Evolutionary conservation across 1,284 basidiomycete species (phyloP), one percentile per base, ranked within the genome.

Genomic region (Rugosomyces carneus): DNA sequence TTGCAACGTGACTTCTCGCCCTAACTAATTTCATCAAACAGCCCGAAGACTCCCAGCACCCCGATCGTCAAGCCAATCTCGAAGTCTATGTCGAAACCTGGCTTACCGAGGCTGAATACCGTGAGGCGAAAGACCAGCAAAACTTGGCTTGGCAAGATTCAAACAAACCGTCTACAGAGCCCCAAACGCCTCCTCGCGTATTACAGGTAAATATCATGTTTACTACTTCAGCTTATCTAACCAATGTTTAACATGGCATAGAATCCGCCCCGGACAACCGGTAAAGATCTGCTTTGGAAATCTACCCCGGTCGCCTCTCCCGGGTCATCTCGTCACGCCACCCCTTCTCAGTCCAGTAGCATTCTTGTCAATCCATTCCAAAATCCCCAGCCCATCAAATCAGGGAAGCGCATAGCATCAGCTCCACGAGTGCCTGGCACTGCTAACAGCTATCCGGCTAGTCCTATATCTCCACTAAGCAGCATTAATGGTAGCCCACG

Each of bases 1-100:
- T 9, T 40, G 1, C 41, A 31, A 38, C 13, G 21, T 40, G 31
- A 42, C 37, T 40, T 31, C 20, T 40, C 29, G 27, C 39, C 52
- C 40, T 45, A 42, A 32, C 31, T n/a, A 34, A 11, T 39, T 52
- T 34, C 41, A 48, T 34, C 41, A 48, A 46, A 23, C 52, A 89
- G 87, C 86, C 86, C 2, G 66, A 73, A 46, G 86, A 89, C 57
- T 89, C 86, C 13, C 70, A 78, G 45, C 87, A 89, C 60, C 82
- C 83, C 2, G 86, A 89, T 61, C 75, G 77, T 39, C 66, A 75
- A 48, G 76, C 73, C 11, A 76, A 79, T 49, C 64, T 86, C 15
- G 77, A 84, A 48, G 77, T 89, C 24, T 81, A 76, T 52, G 73
- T 89, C 11, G 85, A 89, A 59, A 73, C 70, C 20, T 89, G 87